Percentiles rank a stretch among this genome's conserved stretches.
Conservation (phyloP, 202 grass and related monocot genomes). For the Alloteropsis angusta region DNA sequence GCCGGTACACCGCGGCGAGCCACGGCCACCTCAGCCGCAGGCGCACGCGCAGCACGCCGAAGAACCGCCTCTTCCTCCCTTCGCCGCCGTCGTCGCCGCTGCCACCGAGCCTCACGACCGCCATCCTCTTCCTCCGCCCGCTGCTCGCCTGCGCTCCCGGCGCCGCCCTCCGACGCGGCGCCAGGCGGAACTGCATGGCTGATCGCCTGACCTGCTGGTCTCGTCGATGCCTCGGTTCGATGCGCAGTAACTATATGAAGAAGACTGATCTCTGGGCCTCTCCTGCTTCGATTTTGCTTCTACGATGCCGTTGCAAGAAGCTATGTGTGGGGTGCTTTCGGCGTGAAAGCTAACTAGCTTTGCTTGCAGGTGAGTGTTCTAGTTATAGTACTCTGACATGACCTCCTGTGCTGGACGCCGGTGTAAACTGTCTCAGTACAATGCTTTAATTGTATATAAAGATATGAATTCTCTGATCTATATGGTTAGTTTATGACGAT, state of each 20-base stretch:
- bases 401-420: neutral
- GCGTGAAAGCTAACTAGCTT: neutral
- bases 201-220: neutral
- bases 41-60: slow-evolving; percentile 29
- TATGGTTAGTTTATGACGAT: neutral
- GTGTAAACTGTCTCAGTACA: neutral
- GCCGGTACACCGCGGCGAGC: slow-evolving; percentile 41
- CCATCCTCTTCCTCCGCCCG: slow-evolving; percentile 30
- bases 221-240: neutral
- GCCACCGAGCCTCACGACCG: slow-evolving; percentile 42
- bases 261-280: neutral
- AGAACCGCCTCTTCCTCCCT: slow-evolving; percentile 18
- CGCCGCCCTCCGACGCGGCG: neutral
- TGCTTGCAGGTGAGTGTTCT: neutral
- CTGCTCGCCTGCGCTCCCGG: neutral
- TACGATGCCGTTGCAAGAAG: neutral
- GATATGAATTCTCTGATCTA: neutral
- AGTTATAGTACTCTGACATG: neutral
- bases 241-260: neutral
- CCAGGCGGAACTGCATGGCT: slow-evolving; percentile 29
- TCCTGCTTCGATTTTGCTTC: neutral
- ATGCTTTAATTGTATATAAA: neutral
- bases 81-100: neutral
- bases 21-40: slow-evolving; percentile 44
- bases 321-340: neutral